Percentiles rank a stretch among this genome's conserved stretches.
These are phyloP conservation scores for Cladosporium sp. DNA, from an alignment of 2,329 filamentous ascomycete genomes.

Conservation along the genomic window DNA sequence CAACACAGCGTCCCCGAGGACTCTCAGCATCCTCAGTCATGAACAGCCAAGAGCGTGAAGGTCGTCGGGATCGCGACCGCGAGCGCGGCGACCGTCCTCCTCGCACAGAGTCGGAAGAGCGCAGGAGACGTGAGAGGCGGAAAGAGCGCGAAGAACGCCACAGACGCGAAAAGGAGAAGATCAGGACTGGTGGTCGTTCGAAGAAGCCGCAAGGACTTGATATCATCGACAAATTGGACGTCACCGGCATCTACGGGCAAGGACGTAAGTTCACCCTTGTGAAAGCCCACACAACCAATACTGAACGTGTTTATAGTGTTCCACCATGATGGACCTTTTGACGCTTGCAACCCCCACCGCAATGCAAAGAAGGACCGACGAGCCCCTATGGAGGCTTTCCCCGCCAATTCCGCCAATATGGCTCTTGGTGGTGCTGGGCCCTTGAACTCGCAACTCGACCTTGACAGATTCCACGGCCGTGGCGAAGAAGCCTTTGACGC, in stretches of 20 bases:
- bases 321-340: conserved; percentile 95
- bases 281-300: neutral
- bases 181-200: conserved; percentile 31
- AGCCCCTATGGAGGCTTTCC: conserved; percentile 95
- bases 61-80: conserved; percentile 46
- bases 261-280: conserved; percentile 62
- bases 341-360: conserved; percentile 90
- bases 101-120: conserved; percentile 44
- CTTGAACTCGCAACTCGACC: conserved; percentile 73
- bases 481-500: conserved; percentile 84
- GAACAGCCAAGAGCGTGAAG: conserved; percentile 55
- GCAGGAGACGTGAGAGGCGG: conserved; percentile 44
- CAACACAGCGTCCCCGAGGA: conserved; percentile 56
- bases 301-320: conserved; percentile 56
- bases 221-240: conserved; percentile 93
- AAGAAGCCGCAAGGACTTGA: conserved; percentile 58
- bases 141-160: conserved; percentile 52
- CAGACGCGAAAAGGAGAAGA: conserved; percentile 39
- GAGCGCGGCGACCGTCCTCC: conserved; percentile 21
- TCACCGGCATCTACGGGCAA: conserved; percentile 90
- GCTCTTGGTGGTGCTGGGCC: conserved; percentile 83
- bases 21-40: conserved; percentile 77
- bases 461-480: conserved; percentile 81
- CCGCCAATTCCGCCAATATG: conserved; percentile 89
- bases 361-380: conserved; percentile 78